Evolutionary conservation across 148 eudicot species (phyloP).

Genomic region (Camellia sinensis): DNA sequence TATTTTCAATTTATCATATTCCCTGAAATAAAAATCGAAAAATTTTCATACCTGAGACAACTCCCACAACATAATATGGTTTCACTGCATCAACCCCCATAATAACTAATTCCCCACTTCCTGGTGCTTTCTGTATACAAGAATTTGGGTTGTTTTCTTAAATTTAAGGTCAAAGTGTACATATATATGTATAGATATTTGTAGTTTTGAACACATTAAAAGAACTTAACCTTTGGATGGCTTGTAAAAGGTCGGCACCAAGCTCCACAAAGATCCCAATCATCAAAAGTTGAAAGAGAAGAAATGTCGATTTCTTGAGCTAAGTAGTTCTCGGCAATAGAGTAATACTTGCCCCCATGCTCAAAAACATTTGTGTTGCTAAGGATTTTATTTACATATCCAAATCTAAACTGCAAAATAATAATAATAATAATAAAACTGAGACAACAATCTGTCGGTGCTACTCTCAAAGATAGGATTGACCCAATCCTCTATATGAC

Average conservation of each 20-base stretch:
- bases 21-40: no score
- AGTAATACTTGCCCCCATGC: conserved; percentile 16
- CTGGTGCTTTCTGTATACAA: conserved; percentile 33
- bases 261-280: conserved; percentile 18
- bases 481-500: no score
- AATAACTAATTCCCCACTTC: conserved; percentile 32
- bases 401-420: conserved; percentile 16
- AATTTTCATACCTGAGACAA: neutral
- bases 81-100: conserved; percentile 32
- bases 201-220: no score
- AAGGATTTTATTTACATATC: conserved; percentile 6
- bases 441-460: neutral
- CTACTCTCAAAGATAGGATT: neutral
- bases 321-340: conserved; percentile 8
- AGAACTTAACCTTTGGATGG: conserved; percentile 21
- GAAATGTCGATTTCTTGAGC: conserved; percentile 19
- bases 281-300: conserved; percentile 7
- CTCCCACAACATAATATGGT: conserved; percentile 32
- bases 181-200: no score
- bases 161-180: no score
- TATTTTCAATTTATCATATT: no score
- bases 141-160: no score
- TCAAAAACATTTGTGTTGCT: conserved; percentile 21
- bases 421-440: neutral
- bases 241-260: conserved; percentile 26